Base-by-base conservation (phyloP, 2,329 filamentous ascomycete species). In the Calonectria multiphialidica region DNA sequence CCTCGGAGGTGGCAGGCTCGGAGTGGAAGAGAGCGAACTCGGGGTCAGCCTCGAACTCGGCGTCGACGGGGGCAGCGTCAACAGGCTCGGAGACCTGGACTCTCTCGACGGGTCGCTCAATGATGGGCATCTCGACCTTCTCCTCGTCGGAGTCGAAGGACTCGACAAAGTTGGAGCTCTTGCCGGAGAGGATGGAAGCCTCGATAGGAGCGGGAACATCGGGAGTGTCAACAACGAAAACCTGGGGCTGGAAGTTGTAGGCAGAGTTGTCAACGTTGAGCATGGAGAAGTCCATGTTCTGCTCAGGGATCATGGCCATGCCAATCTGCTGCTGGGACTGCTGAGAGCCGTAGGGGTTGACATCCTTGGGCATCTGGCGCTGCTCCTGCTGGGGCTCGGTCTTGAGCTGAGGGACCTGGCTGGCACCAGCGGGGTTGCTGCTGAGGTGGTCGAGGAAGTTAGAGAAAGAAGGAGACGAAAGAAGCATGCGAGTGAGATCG, bases 251-350 rank as follows among this genome's bases (percentile, higher is more conserved):
- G 82, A 90, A 92, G 82, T 87, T 88, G 82, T 88, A 92, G 71
- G 87, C 86, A 67, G 85, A 83, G 66, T 84, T 82, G 79, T 90
- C 90, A 55, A 95, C 83, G 75, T 81, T 86, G n/a, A 97, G 88
- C 84, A 93, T 90, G 66, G 92, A 91, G 78, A 95, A 92, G 79
- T 97, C 94, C 83, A 95, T 88, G 65, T 86, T 88, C 77, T 94
- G 92, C 84, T 98, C 95, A 1, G 95, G 94, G 57, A 97, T 91
- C 89, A 96, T 93, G 70, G 93, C 91, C 89, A 98, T 94, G 80
- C 92, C 92, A 75, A 96, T 93, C 81, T 94, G 92, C 75, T 92
- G 88, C 64, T 90, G 88, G 72, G 86, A 84, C 50, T 89, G 87
- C 68, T 89, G 87, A 67, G 88, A 84, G 47, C 85, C 83, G 75